Base-by-base conservation (phyloP, 768 basidiomycete species). In the Mrakia blollopis region DNA sequence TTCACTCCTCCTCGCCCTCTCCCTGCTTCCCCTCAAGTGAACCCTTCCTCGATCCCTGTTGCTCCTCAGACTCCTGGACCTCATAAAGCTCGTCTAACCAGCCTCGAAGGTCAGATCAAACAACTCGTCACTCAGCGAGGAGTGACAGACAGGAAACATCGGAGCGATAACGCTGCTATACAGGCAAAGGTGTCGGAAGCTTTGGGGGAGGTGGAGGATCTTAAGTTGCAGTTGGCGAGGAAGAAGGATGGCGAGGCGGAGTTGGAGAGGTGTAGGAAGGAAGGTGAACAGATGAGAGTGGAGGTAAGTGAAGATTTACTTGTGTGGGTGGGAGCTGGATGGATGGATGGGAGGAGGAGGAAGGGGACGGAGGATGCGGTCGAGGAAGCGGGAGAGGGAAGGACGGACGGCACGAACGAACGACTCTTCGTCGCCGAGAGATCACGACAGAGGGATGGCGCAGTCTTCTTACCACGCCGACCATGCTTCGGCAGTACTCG, bases 201-300 rank as follows among this genome's bases (percentile, higher is more conserved):
- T 7, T 8, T 23, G 16, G 73, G 73, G 1, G 30, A 63, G 30
- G 73, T 61, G 9, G 73, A 74, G 73, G 65, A 68, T 21, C 25
- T 68, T 16, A 68, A 39, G 65, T 35, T 37, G 25, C 1, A 21
- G 39, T 25, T 68, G 18, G n/a, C 32, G 1, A 41, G 11, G 21
- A 68, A 37, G 65, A n/a, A 44, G 7, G 73, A 74, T 9, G 63
- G 44, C 1, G 44, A 74, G 44, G 44, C 30, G 28, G 73, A 74
- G 32, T 10, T 74, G 28, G 62, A 63, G 10, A n/a, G 73, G 62
- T 74, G 73, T n/a, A 37, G 41, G 47, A 28, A 63, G 30, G 73
- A 74, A 35, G 73, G 73, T 1, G 73, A 74, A 47, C 21, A 50
- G 44, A 65, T 74, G 62, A 63, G 73, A 18, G 47, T 13, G 61